Base-by-base conservation (phyloP, 2,329 filamentous ascomycete species). In the Claviceps maximensis region DNA sequence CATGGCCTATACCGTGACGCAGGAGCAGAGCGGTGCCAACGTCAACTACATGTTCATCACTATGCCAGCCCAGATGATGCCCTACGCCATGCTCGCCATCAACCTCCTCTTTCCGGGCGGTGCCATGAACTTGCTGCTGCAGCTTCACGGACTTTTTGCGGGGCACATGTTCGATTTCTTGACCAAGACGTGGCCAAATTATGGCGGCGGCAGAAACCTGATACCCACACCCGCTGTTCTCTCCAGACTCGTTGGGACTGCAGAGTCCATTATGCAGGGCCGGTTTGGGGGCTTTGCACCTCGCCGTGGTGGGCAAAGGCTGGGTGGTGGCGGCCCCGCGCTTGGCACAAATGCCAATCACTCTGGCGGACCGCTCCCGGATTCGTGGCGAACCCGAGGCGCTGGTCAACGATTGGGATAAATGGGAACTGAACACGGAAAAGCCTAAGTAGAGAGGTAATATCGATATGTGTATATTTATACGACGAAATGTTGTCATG, bases 101-200 rank as follows among this genome's bases (percentile, higher is more conserved):
- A 85, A 84, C 12, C 75, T 95, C 23, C 71, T 97, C 51, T 79
- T 86, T 64, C 64, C 61, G 0, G 74, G 70, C 5, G 83, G 84
- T 12, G 74, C 75, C 38, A 59, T 67, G 3, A 70, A 69, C 19
- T 77, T 86, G 12, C 64, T 86, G 53, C 62, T 83, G 4, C 83
- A 94, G 63, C 67, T 81, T 4, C 87, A 80, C 36, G 93, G 93
- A n/a, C 75, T 98, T 12, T 58, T 95, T 45, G 87, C 90, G 13
- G 90, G 90, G 4, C 93, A 98, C 66, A 63, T 93, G 21, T 95
- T 89, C 69, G 87, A 97, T 65, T 98, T 97, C 64, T 68, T 96
- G 49, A 89, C 87, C 2, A 80, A 87, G 49, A 77, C 96, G 44
- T 97, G 89, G 75, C 93, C 93, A 5, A 82, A 87, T 53, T 93